These are phyloP conservation scores for Colletotrichum sp. DNA, from an alignment of 2,329 filamentous ascomycete genomes.

Conservation along the genomic window DNA sequence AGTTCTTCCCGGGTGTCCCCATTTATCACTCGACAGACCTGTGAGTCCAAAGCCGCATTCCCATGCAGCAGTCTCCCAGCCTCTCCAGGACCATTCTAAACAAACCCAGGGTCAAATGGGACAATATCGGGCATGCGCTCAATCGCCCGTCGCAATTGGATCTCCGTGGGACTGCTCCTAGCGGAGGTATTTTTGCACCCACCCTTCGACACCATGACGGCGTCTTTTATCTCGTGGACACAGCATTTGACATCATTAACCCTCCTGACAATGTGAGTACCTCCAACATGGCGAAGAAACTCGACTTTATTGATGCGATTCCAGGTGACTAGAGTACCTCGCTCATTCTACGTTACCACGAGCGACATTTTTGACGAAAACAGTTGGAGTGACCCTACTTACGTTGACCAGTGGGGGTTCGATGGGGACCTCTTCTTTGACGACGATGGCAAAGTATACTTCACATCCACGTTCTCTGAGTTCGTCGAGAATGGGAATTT, in stretches of 20 bases:
- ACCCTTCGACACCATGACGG: constrained; percentile 18
- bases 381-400: constrained; percentile 20
- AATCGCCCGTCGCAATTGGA: constrained; percentile 16
- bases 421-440: constrained; percentile 21
- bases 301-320: background rate
- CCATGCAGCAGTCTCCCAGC: background rate
- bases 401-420: constrained; percentile 23
- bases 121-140: constrained; percentile 20
- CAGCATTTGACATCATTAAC: constrained; percentile 17
- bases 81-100: background rate
- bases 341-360: constrained; percentile 20
- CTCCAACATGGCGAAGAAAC: rapidly evolving
- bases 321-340: constrained; percentile 15
- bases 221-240: constrained; percentile 15
- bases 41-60: background rate
- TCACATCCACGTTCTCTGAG: constrained; percentile 14
- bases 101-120: constrained; percentile 14
- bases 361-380: constrained; percentile 18
- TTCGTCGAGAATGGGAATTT: constrained; percentile 17
- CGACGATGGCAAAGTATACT: constrained; percentile 18
- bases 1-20: constrained; percentile 20
- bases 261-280: constrained; percentile 17
- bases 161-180: constrained; percentile 19
- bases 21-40: constrained; percentile 21
- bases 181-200: constrained; percentile 20